Evolutionary conservation across 2,329 filamentous ascomycete species (phyloP).

Genomic region (Boeremia lycopersici): DNA sequence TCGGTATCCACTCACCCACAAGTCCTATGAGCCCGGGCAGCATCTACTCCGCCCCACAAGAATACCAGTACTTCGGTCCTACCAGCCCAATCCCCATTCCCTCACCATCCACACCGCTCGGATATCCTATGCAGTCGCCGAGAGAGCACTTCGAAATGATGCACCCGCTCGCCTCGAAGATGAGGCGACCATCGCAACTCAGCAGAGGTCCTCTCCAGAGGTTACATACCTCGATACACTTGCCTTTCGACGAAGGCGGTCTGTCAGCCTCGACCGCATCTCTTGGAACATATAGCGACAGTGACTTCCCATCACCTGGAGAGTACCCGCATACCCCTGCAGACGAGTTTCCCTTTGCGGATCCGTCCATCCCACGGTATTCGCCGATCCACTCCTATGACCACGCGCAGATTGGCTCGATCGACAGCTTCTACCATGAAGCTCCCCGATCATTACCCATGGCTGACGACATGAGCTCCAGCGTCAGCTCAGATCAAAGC

Average conservation of each 20-base stretch:
- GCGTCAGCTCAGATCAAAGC: conserved; percentile 54
- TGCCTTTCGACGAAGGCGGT: conserved; percentile 49
- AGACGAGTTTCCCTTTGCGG: conserved; percentile 50
- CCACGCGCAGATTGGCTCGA: conserved; percentile 46
- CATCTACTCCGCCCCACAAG: conserved; percentile 43
- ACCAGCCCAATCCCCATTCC: conserved; percentile 51
- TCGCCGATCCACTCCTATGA: conserved; percentile 42
- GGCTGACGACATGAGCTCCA: conserved; percentile 52
- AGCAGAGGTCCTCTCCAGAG: conserved; percentile 50
- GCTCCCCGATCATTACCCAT: conserved; percentile 45
- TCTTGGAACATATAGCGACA: conserved; percentile 54
- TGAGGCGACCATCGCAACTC: conserved; percentile 44
- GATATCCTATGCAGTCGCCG: conserved; percentile 47
- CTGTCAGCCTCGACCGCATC: conserved; percentile 55
- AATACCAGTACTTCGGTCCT: conserved; percentile 45
- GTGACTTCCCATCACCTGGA: conserved; percentile 54
- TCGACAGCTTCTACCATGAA: conserved; percentile 45
- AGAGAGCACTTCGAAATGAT: conserved; percentile 46
- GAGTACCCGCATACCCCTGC: conserved; percentile 56
- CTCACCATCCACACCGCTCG: conserved; percentile 42
- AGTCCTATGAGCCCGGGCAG: conserved; percentile 43
- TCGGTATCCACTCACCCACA: conserved; percentile 40
- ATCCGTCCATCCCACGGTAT: conserved; percentile 48
- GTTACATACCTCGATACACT: conserved; percentile 50
- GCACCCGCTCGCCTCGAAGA: conserved; percentile 44